A percentile compares a stretch with the other conserved stretches of the same genome.
phyloP scores from a whole-genome alignment of 768 basidiomycete genomes.

The Russula sp. region DNA sequence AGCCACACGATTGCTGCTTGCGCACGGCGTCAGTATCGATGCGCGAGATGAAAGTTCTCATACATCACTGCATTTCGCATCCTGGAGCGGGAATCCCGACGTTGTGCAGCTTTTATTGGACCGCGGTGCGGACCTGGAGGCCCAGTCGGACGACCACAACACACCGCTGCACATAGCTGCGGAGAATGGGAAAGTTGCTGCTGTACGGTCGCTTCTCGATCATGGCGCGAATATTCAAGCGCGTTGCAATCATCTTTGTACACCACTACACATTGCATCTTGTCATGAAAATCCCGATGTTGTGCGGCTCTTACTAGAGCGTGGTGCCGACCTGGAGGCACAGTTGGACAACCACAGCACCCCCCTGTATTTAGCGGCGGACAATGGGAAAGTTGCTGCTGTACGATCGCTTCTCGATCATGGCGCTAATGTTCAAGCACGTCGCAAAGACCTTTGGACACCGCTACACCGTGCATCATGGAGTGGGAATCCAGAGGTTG shows the following conservation, averaged over 20 bases:
- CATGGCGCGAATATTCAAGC: not conserved
- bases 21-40: too few relatives aligned
- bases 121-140: not conserved
- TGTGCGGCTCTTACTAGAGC: not conserved
- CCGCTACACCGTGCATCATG: not conserved
- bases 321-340: not conserved
- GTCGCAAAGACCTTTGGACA: too few relatives aligned
- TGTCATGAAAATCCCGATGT: not conserved
- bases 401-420: not conserved
- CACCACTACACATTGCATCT: not conserved
- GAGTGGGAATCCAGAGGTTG: not conserved
- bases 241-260: not conserved
- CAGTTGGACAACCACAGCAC: too few relatives aligned
- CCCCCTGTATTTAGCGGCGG: not conserved
- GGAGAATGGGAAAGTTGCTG: not conserved
- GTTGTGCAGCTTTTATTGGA: not conserved
- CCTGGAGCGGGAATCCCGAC: not conserved
- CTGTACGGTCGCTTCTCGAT: not conserved
- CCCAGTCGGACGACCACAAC: not conserved
- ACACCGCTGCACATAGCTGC: not conserved
- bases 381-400: not conserved
- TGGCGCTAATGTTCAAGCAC: not conserved
- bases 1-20: not conserved
- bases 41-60: fast-evolving
- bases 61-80: not conserved